Base-by-base conservation (phyloP, 768 basidiomycete species). In the Rhizopogon sp. region DNA sequence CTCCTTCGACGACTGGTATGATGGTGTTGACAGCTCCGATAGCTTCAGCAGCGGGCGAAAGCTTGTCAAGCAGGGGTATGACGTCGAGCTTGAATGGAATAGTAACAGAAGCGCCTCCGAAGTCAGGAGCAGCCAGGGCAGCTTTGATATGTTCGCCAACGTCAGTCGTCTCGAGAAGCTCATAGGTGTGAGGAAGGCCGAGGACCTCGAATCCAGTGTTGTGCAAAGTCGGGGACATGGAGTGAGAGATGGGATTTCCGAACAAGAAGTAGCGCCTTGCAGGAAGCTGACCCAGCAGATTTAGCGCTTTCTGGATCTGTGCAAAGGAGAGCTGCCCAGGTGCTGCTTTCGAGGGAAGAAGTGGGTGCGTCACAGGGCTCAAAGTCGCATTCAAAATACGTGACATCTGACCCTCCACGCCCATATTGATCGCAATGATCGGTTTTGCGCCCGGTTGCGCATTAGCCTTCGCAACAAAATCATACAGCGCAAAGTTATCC, bases 21-120 rank as follows among this genome's bases (percentile, higher is more conserved):
- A 98, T 81, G 43, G 95, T 98, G 70, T 99, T 98, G 59, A 98
- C 92, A 0, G 97, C 97, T 0, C 97, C 97, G 56, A 99, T 94
- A 3, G 81, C 75, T 61, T 83, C 74, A 1, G 94, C 97, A 20
- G 93, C 85, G 0, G 84, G 82, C 0, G 94, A 89, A 41, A 98
- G 71, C 52, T 74, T 72, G 64, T 95, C 89, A 50, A 99, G 80
- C 5, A 89, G 74, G 1, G 88, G 83, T 46, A 98, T 92, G 59
- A 98, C 78, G 57, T 92, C 89, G 39, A 96, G 75, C 72, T 99
- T 99, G 77, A 87, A 86, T 2, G 97, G 97, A 59, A 98, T 98
- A 17, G 97, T 99, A 28, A 98, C 93, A 5, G 90, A 93, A 14
- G 94, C 97, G 0, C 97, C 97, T 7, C 97, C 96, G 66, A 98